These are phyloP conservation scores for Phlegmacium glaucopus DNA, from an alignment of 768 basidiomycete species.

Conservation along the genomic window DNA sequence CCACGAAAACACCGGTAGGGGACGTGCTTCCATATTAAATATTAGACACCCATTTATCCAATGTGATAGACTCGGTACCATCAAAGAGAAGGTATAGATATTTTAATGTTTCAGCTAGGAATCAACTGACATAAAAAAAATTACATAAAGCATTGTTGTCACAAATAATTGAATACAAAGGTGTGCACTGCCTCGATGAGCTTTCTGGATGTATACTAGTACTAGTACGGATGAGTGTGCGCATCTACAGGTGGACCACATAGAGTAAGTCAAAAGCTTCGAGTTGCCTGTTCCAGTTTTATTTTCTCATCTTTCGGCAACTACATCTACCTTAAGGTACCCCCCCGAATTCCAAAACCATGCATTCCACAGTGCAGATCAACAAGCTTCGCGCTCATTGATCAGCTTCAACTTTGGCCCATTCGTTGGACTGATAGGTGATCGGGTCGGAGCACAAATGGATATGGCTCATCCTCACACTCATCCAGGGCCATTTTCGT, in stretches of 20 bases:
- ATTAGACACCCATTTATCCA: conserved; percentile 57
- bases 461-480: conserved; percentile 66
- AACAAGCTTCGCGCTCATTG: conserved; percentile 79
- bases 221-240: too few relatives aligned
- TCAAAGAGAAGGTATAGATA: conserved; percentile 66
- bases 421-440: conserved; percentile 81
- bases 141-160: too few relatives aligned
- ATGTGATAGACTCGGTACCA: conserved; percentile 48
- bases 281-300: too few relatives aligned
- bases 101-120: conserved; percentile 50
- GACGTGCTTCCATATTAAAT: conserved; percentile 73
- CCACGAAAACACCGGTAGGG: conserved; percentile 66
- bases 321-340: too few relatives aligned
- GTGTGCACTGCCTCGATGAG: too few relatives aligned
- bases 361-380: conserved; percentile 76
- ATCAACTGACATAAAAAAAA: conserved; percentile 30
- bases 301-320: too few relatives aligned
- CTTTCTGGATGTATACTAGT: too few relatives aligned
- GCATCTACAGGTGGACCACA: too few relatives aligned
- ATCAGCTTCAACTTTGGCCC: conserved; percentile 75
- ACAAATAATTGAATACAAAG: too few relatives aligned
- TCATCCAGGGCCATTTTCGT: conserved; percentile 75
- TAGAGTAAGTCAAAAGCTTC: too few relatives aligned
- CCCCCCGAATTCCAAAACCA: conserved; percentile 44
- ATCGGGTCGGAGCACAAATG: conserved; percentile 71